Base-by-base conservation (phyloP, 441 rosid species). In the Erysimum cheiri region DNA sequence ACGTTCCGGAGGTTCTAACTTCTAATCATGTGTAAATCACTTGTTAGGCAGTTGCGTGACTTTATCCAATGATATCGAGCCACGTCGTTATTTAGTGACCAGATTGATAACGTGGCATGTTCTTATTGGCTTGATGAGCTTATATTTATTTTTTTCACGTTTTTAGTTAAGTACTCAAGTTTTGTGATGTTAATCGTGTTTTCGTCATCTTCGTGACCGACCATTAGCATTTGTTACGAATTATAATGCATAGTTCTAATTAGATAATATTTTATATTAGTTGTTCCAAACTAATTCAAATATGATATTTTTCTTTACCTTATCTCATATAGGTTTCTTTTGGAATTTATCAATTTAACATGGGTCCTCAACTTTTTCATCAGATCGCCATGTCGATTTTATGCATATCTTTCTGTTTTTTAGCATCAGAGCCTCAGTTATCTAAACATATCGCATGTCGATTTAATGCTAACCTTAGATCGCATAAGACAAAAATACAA, bases 1-100 rank as follows among this genome's bases (percentile, higher is more conserved):
- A 54, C 64, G 46, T 68, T 61, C 78, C 67, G 13, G 31, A 35
- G 62, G 31, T 54, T 54, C 53, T 40, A 22, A 22, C 24, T 55
- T 31, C 28, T 17, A 58, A 35, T 24, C 10, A n/a, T 4, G 19
- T 33, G 49, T 22, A 31, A 32, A 57, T 49, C 41, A 11, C 13
- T 50, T 52, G 53, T 56, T 37, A 50, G 44, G 66, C 60, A 64
- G 2, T 49, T 19, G 72, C 62, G 72, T 59, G 14, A 22, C 8
- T n/a, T 0, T 50, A 22, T 50, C 77, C 72, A 73, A 43, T 67
- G 0, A 41, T 24, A 41, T 22, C 7, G 17, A 1, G 57, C 68
- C 77, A 67, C 77, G 56, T 73, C 3, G n/a, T 0, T 12, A 0
- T 14, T 50, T 9, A 1, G 0, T 8, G 11, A 17, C n/a, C 3